A percentile compares a stretch with the other conserved stretches of the same genome.
These are phyloP conservation scores for Amesomyces nigricolor DNA, from an alignment of 2,329 filamentous ascomycete species.

Conservation along the genomic window DNA sequence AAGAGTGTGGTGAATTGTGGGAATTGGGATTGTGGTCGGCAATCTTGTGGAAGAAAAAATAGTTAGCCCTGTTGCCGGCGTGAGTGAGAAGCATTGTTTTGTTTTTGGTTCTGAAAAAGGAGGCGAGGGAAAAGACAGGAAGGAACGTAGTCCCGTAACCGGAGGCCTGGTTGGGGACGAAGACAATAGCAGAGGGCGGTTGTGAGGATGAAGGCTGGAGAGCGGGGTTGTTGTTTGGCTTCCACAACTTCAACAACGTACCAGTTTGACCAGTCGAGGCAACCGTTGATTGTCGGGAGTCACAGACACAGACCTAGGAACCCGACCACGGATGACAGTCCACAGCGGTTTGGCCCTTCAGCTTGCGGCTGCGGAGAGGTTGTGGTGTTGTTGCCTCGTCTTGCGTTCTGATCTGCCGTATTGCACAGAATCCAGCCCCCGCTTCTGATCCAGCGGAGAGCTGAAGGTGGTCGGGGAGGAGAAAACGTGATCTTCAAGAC, in stretches of 20 bases:
- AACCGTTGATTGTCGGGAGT: conserved; percentile 17
- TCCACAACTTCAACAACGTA: conserved; percentile 3
- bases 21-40: conserved; percentile 1
- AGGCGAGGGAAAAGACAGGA: background rate
- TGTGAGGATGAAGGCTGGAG: background rate
- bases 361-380: conserved; percentile 1
- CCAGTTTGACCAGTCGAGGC: conserved; percentile 15
- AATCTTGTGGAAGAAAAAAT: background rate
- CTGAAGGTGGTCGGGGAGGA: background rate
- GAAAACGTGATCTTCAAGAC: background rate
- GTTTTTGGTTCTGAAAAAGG: background rate
- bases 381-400: background rate
- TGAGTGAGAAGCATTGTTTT: background rate
- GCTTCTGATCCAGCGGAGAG: background rate
- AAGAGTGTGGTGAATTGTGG: background rate
- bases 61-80: conserved; percentile 4
- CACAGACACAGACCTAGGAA: conserved; percentile 13
- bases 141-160: background rate
- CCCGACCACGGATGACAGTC: conserved; percentile 13
- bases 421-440: background rate
- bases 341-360: conserved; percentile 8
- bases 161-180: background rate
- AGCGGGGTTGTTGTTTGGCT: background rate
- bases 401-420: background rate
- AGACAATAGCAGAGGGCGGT: background rate